A percentile compares a stretch with the other conserved stretches of the same genome.
Evolutionary conservation across 345 rosid genomes (phyloP).

Genomic region (Citrus hindsii): DNA sequence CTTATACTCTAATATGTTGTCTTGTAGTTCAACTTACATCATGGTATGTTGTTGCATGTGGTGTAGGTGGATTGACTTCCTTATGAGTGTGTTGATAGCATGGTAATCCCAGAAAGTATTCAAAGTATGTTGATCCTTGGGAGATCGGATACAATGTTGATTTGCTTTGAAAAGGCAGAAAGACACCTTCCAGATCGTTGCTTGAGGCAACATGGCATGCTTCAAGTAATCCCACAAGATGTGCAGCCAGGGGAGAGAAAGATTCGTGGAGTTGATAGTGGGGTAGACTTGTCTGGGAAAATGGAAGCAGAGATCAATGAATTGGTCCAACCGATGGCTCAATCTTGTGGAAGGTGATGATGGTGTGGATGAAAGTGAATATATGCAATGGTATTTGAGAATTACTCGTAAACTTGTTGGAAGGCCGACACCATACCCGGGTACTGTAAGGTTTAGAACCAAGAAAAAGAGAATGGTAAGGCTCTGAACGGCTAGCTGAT

Average conservation of each 20-base stretch:
- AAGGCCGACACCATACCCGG: slow-evolving; percentile 33
- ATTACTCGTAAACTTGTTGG: slow-evolving; percentile 52
- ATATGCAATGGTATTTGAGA: slow-evolving; percentile 62
- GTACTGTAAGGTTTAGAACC: slow-evolving; percentile 22
- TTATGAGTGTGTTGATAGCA: slow-evolving; percentile 45
- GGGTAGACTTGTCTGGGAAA: slow-evolving; percentile 58
- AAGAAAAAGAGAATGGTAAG: slow-evolving; percentile 34
- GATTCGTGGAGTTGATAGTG: slow-evolving; percentile 71
- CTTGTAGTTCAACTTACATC: neutral
- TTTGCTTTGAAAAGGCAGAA: slow-evolving; percentile 80
- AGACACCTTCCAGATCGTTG: slow-evolving; percentile 80
- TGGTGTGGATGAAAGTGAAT: slow-evolving; percentile 50
- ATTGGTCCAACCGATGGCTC: slow-evolving; percentile 57
- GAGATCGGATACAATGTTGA: slow-evolving; percentile 77
- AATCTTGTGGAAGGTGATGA: slow-evolving; percentile 44
- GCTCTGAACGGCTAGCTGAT: neutral
- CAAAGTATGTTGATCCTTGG: slow-evolving; percentile 45
- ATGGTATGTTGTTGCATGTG: slow-evolving; percentile 11
- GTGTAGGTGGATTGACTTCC: slow-evolving; percentile 70
- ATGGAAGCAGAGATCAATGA: slow-evolving; percentile 67
- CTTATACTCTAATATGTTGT: neutral
- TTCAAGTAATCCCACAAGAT: slow-evolving; percentile 59
- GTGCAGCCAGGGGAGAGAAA: slow-evolving; percentile 68
- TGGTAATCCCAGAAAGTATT: slow-evolving; percentile 47
- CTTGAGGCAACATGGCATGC: slow-evolving; percentile 66